Percentiles rank a stretch among this genome's conserved stretches.
These are phyloP conservation scores for Dendrobium nobile DNA, from an alignment of 106 monocot species.

Conservation along the genomic window DNA sequence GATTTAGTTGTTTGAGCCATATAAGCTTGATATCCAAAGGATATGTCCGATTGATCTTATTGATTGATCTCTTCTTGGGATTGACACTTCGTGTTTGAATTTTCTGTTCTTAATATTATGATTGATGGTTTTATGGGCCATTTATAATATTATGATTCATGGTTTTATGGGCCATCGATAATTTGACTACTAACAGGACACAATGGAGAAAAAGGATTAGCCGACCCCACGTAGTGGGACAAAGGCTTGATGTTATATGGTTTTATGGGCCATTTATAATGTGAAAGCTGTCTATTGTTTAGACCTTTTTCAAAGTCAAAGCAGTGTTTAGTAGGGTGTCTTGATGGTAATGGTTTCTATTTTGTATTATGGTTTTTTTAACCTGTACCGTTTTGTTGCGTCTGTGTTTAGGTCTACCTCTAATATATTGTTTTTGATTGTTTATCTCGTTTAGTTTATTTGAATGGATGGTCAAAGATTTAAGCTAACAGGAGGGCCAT, in stretches of 20 bases:
- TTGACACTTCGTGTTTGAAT: background rate
- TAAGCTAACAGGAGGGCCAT: background rate
- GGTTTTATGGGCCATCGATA: background rate
- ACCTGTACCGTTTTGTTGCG: background rate
- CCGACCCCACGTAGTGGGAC: too few relatives aligned
- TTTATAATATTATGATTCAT: background rate
- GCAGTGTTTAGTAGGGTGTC: background rate
- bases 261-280: background rate
- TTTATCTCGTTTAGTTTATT: background rate
- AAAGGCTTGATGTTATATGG: too few relatives aligned
- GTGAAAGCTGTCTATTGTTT: background rate
- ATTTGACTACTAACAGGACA: too few relatives aligned
- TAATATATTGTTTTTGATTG: background rate
- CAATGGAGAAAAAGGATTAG: too few relatives aligned
- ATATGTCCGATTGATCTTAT: background rate
- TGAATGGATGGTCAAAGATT: constrained; percentile 12
- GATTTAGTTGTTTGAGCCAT: background rate
- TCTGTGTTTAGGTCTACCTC: background rate
- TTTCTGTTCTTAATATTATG: background rate
- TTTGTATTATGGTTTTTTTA: background rate
- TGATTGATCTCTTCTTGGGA: background rate
- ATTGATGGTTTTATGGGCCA: background rate
- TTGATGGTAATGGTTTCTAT: background rate
- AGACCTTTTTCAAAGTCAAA: background rate
- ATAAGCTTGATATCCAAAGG: background rate